phyloP scores from a whole-genome alignment of 202 grass and related monocot genomes.

The Panicum hallii region DNA sequence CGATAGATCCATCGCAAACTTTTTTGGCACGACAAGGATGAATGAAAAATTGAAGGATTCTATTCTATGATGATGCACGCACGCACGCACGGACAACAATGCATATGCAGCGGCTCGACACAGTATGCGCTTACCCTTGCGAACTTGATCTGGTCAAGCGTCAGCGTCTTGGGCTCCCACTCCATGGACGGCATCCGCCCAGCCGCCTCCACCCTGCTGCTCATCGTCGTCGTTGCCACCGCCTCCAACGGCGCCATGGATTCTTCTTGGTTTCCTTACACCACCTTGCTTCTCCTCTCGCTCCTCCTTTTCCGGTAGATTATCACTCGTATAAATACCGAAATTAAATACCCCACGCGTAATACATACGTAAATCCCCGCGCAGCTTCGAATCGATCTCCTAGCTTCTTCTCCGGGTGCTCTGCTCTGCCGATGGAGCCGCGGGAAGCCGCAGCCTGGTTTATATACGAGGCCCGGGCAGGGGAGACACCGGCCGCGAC shows the following conservation, averaged over 20 bases:
- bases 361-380: not conserved
- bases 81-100: too few relatives aligned
- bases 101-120: too few relatives aligned
- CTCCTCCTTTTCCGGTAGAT: not conserved
- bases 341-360: not conserved
- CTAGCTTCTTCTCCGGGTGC: not conserved
- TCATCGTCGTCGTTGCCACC: not conserved
- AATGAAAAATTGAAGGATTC: too few relatives aligned
- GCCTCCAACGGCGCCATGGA: not conserved
- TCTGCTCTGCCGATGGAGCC: not conserved
- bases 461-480: not conserved
- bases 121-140: conserved; percentile 54
- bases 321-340: not conserved
- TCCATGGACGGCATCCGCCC: conserved; percentile 70
- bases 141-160: conserved; percentile 66
- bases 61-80: too few relatives aligned
- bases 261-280: too few relatives aligned
- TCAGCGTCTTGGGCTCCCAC: conserved; percentile 75
- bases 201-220: not conserved
- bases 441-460: not conserved
- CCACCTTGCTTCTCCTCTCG: not conserved
- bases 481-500: not conserved
- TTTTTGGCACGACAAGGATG: too few relatives aligned
- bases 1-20: too few relatives aligned
- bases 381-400: not conserved